Base-by-base conservation (phyloP, 2,329 filamentous ascomycete genomes). In the Cercospora zeae-maydis region DNA sequence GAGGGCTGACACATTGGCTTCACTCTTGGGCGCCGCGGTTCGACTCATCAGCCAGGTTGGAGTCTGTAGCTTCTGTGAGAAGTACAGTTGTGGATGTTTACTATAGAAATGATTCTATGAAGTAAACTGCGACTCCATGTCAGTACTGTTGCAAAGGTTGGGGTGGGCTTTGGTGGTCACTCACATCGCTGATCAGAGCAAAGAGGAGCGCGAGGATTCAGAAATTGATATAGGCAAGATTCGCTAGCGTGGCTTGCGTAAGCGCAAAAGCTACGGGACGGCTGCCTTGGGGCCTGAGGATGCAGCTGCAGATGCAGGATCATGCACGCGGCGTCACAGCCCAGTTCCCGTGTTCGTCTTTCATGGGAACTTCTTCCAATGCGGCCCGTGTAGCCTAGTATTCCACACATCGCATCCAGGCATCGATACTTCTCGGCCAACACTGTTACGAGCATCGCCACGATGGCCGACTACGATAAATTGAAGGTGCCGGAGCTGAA, bases 31-130 rank as follows among this genome's bases (percentile, higher is more conserved):
- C 70, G 64, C 66, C 67, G 71, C 67, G 72, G 72, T 71, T 73
- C 67, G 65, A 62, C 66, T 74, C 72, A 74, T 74, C 72, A 72
- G 67, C 70, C 72, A 68, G 69, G 72, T 68, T 72, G 72, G 70
- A 73, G 72, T 73, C 71, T 72, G 64, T 92, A 86, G 90, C 92
- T 96, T 84, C 84, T 89, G 85, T 92, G 85, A 86, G 87, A 86
- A 93, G 89, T 87, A 91, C 89, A 95, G 90, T 91, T 87, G 84
- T 84, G 85, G 89, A 92, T 87, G 87, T 91, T 84, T 88, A 93
- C 92, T 96, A 92, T 93, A 96, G 90, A 96, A 96, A 91, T 91
- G 91, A 93, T 93, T 93, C 90, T 92, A 72, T 75, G 71, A 73
- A 70, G 68, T 70, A 63, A 63, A 52, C 61, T 55, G 33, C 27